Conservation (phyloP, 2,329 filamentous ascomycete genomes). For the Aspergillus costaricaensis region DNA sequence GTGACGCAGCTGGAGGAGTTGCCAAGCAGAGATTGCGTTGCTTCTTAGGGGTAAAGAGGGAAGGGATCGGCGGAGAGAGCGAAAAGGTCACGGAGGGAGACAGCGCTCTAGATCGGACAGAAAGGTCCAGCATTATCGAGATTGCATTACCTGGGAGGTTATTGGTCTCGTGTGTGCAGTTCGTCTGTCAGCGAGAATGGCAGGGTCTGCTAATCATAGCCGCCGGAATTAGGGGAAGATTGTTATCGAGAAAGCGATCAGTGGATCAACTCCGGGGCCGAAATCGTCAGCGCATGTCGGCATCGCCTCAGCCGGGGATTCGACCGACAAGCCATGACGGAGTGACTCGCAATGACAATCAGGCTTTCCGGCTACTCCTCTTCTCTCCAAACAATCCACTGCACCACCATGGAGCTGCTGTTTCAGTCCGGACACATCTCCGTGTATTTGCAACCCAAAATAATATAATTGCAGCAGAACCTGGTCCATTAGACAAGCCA, state of each 20-base stretch:
- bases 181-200: background rate
- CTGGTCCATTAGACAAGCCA: slow-evolving; percentile 22
- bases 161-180: background rate
- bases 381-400: background rate
- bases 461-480: background rate
- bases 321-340: background rate
- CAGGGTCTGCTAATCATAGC: background rate
- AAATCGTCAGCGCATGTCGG: slow-evolving; percentile 10
- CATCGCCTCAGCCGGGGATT: slow-evolving; percentile 8
- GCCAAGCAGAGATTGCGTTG: background rate
- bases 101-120: background rate
- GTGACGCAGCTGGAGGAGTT: slow-evolving; percentile 2
- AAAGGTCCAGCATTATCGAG: background rate
- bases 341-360: background rate
- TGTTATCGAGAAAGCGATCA: background rate
- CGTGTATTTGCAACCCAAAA: background rate
- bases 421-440: background rate
- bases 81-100: background rate
- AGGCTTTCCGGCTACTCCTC: background rate
- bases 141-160: background rate
- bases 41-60: background rate
- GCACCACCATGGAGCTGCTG: slow-evolving; percentile 5
- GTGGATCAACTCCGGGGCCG: slow-evolving; percentile 3
- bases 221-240: background rate
- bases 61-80: background rate